Percentiles rank a stretch among this genome's conserved stretches.
phyloP scores from a whole-genome alignment of 305 asterid species.

The Euphrasia arctica region DNA sequence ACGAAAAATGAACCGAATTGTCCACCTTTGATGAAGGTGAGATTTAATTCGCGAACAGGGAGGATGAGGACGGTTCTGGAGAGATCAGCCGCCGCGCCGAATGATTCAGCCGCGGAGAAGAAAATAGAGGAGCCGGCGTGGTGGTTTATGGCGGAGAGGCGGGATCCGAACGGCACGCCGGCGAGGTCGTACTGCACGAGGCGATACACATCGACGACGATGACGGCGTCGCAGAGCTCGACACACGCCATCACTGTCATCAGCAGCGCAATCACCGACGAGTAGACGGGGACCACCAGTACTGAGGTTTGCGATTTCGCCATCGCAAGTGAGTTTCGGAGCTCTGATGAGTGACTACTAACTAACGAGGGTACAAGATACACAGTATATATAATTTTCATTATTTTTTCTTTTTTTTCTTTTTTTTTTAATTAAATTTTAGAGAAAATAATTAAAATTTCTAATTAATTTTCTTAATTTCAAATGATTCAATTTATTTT shows the following conservation, averaged over 20 bases:
- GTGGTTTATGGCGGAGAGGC: slow-evolving; percentile 79
- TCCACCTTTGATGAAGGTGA: slow-evolving; percentile 70
- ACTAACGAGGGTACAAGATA: neutral
- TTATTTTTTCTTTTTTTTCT: too few species aligned
- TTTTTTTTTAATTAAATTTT: too few species aligned
- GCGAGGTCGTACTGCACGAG: slow-evolving; percentile 91
- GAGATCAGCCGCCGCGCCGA: slow-evolving; percentile 58
- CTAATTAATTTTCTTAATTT: too few species aligned
- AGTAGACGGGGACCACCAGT: slow-evolving; percentile 45
- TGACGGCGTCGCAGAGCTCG: slow-evolving; percentile 71
- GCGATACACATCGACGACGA: slow-evolving; percentile 90
- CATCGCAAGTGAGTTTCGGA: slow-evolving; percentile 41
- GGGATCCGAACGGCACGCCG: slow-evolving; percentile 71
- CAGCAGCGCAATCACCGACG: slow-evolving; percentile 43
- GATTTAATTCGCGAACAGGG: slow-evolving; percentile 87
- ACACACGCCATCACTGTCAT: slow-evolving; percentile 33
- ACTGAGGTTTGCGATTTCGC: slow-evolving; percentile 49
- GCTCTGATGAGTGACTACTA: slow-evolving; percentile 30
- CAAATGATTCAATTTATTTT: too few species aligned
- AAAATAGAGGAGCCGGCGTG: slow-evolving; percentile 84
- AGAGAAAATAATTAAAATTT: too few species aligned
- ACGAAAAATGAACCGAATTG: slow-evolving; percentile 16
- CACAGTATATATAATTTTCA: neutral
- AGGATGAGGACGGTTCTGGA: slow-evolving; percentile 83
- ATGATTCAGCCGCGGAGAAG: slow-evolving; percentile 35